Evolutionary conservation across 495 filamentous ascomycete genomes (phyloP).

Genomic region (Daldinia grandis): DNA sequence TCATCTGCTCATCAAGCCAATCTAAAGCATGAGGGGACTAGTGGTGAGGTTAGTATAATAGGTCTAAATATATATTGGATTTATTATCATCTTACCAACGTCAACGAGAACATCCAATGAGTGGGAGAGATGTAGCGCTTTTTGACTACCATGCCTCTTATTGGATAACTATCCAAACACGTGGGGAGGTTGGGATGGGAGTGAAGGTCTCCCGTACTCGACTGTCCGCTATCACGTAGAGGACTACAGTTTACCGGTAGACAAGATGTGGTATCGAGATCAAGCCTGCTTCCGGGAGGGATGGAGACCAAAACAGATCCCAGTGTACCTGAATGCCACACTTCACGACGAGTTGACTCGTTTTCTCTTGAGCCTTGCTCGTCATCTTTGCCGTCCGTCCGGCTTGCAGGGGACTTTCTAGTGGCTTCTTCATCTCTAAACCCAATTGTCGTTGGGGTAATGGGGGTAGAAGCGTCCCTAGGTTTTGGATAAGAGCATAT

Average conservation of each 20-base stretch:
- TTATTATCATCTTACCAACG: conserved; percentile 15
- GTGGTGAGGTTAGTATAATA: not conserved
- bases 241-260: not conserved
- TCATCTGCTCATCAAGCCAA: conserved; percentile 30
- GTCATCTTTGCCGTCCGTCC: not conserved
- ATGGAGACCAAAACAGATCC: conserved; percentile 5
- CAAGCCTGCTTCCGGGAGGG: not conserved
- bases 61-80: not conserved
- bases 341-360: conserved; percentile 10
- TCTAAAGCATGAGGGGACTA: conserved; percentile 23
- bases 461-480: not conserved
- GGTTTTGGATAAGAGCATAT: conserved; percentile 28
- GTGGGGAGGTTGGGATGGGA: conserved; percentile 24
- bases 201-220: not conserved
- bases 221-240: not conserved
- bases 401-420: not conserved
- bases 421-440: not conserved
- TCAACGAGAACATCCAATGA: conserved; percentile 20
- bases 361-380: not conserved
- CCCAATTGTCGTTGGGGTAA: not conserved
- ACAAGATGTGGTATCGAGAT: not conserved
- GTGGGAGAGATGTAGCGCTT: conserved; percentile 5
- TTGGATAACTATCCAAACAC: conserved; percentile 16
- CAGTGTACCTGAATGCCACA: conserved; percentile 7
- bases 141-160: conserved; percentile 19